Conservation (phyloP, 805 yeast species). For the Yamadazyma endophytica region DNA sequence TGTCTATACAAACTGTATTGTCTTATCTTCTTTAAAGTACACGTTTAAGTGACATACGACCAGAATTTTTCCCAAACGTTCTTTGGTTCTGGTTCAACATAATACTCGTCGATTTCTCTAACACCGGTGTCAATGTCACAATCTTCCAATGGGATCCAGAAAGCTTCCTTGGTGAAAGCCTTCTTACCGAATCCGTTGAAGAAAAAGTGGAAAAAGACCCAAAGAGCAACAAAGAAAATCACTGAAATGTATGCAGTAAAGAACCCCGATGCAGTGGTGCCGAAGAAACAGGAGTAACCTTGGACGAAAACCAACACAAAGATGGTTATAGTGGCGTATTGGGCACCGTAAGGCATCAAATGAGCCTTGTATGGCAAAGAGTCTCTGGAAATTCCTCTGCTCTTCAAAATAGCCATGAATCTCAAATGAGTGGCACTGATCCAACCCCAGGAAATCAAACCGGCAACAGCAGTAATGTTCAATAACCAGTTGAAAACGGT, state of each 20-base stretch:
- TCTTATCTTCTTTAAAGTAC: not conserved
- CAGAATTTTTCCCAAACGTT: slow-evolving; percentile 55
- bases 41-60: slow-evolving; percentile 26
- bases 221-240: slow-evolving; percentile 52
- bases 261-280: slow-evolving; percentile 51
- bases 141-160: slow-evolving; percentile 49
- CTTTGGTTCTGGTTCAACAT: slow-evolving; percentile 53
- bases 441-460: slow-evolving; percentile 69
- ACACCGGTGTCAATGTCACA: slow-evolving; percentile 69
- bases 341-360: slow-evolving; percentile 66
- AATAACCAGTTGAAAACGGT: slow-evolving; percentile 69
- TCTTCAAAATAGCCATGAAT: slow-evolving; percentile 61
- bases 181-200: slow-evolving; percentile 38
- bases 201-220: slow-evolving; percentile 51
- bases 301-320: slow-evolving; percentile 61
- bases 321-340: slow-evolving; percentile 55
- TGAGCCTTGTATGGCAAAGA: slow-evolving; percentile 70
- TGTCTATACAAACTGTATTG: too few species aligned
- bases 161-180: slow-evolving; percentile 31
- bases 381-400: slow-evolving; percentile 63
- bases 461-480: slow-evolving; percentile 74
- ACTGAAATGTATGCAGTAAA: slow-evolving; percentile 71
- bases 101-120: slow-evolving; percentile 56
- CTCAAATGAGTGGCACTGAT: slow-evolving; percentile 63
- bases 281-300: slow-evolving; percentile 64